Percentiles rank a stretch among this genome's conserved stretches.
Conservation (phyloP, 805 yeast species). For the Starmerella riodocensis region DNA sequence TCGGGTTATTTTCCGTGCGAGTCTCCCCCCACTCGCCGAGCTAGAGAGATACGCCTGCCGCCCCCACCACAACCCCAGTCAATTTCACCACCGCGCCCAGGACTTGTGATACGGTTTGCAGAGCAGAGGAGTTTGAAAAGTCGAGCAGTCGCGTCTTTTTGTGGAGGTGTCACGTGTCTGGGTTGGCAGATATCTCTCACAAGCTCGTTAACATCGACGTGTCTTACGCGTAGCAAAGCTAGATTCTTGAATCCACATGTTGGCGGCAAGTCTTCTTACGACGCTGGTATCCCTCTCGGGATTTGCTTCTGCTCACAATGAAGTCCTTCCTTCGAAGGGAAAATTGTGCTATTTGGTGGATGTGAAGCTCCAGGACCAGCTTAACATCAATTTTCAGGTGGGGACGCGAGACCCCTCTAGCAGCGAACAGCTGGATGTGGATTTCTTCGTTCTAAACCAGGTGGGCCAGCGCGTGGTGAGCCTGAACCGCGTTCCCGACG, state of each 20-base stretch:
- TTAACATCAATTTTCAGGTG: slow-evolving; percentile 81
- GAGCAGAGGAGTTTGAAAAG: too few relatives aligned
- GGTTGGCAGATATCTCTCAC: too few relatives aligned
- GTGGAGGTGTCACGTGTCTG: too few relatives aligned
- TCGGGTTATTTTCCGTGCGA: too few relatives aligned
- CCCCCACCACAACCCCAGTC: too few relatives aligned
- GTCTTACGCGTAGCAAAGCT: background rate
- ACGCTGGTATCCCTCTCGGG: slow-evolving; percentile 10
- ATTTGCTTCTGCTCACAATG: slow-evolving; percentile 52
- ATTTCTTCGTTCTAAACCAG: slow-evolving; percentile 48
- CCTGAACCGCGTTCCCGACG: slow-evolving; percentile 55
- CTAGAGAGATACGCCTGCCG: too few relatives aligned
- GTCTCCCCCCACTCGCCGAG: too few relatives aligned
- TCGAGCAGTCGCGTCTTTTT: too few relatives aligned
- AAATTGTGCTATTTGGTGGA: slow-evolving; percentile 80
- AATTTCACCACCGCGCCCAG: too few relatives aligned
- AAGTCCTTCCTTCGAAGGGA: slow-evolving; percentile 67
- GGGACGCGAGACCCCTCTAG: slow-evolving; percentile 59
- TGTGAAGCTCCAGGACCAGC: slow-evolving; percentile 68
- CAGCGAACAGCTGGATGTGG: slow-evolving; percentile 32
- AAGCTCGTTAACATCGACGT: too few relatives aligned
- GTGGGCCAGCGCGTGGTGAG: slow-evolving; percentile 37
- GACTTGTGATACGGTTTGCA: too few relatives aligned
- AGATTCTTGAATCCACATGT: slow-evolving; percentile 3
- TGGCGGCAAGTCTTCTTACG: slow-evolving; percentile 7